phyloP scores from a whole-genome alignment of 2,329 filamentous ascomycete genomes.

The Microsporum canis region DNA sequence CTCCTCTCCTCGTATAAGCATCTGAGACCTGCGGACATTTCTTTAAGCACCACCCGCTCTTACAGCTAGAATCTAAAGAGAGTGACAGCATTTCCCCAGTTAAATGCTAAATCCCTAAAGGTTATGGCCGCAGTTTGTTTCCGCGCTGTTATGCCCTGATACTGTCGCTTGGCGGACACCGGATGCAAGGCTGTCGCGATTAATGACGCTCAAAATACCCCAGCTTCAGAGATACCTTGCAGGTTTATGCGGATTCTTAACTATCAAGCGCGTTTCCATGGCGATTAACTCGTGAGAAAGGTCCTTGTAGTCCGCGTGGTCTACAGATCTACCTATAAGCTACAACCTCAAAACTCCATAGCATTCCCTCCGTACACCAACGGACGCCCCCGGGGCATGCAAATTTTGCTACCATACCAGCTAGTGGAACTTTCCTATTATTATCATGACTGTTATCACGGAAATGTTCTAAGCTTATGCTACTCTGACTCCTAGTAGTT shows the following conservation, averaged over 20 bases:
- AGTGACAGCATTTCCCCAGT: background rate
- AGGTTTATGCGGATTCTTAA: background rate
- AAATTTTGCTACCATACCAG: background rate
- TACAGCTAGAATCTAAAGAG: background rate
- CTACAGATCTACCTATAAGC: background rate
- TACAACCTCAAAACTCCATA: background rate
- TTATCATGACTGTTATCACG: background rate
- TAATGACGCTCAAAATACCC: background rate
- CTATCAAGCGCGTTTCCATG: background rate
- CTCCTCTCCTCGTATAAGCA: background rate
- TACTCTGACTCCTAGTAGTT: background rate
- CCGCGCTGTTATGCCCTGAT: background rate
- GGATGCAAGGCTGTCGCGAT: background rate
- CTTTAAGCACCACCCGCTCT: background rate
- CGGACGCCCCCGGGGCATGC: background rate
- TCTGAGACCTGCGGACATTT: background rate
- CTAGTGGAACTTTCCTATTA: background rate
- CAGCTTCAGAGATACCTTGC: background rate
- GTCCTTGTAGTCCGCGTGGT: background rate
- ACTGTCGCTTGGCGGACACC: background rate
- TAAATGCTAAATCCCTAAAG: background rate
- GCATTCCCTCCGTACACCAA: conserved; percentile 3
- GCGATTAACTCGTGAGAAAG: background rate
- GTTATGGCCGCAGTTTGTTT: background rate
- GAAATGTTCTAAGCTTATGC: background rate